Conservation (phyloP, 257 asterid species). For the Pogostemon cablin region DNA sequence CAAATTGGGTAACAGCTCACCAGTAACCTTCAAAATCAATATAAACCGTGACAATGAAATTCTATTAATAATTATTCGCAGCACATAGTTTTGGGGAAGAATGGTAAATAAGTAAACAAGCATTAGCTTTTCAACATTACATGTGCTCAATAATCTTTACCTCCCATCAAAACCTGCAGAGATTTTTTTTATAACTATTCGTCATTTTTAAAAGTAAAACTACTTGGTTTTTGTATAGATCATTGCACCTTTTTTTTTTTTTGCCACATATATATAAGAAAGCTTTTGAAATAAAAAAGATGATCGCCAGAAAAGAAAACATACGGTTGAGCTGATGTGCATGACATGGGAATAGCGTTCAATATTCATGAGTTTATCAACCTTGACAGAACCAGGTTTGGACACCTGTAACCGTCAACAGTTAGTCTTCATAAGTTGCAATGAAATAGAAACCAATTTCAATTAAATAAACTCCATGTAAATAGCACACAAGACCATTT, state of each 20-base stretch:
- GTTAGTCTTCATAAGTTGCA: slow-evolving; percentile 21
- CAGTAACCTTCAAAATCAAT: slow-evolving; percentile 69
- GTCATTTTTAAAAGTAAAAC: neutral
- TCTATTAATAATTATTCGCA: slow-evolving; percentile 10
- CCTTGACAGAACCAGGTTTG: slow-evolving; percentile 88
- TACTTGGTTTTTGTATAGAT: neutral
- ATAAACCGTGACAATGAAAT: slow-evolving; percentile 14
- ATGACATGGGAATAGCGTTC: slow-evolving; percentile 99
- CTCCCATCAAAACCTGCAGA: neutral
- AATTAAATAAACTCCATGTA: neutral
- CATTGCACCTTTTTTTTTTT: neutral
- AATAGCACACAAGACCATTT: neutral
- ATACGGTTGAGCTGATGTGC: slow-evolving; percentile 98
- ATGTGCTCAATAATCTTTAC: slow-evolving; percentile 9
- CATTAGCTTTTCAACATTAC: neutral
- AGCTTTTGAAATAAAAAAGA: slow-evolving; percentile 16
- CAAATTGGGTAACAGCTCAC: slow-evolving; percentile 70
- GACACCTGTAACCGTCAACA: slow-evolving; percentile 69
- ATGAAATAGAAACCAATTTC: slow-evolving; percentile 19
- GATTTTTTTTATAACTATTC: neutral
- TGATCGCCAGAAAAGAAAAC: slow-evolving; percentile 37
- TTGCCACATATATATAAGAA: neutral
- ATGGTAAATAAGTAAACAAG: slow-evolving; percentile 14
- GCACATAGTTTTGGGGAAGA: neutral
- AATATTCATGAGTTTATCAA: slow-evolving; percentile 88